Evolutionary conservation across 345 rosid species (phyloP).

Genomic region (Eucalyptus victrix): DNA sequence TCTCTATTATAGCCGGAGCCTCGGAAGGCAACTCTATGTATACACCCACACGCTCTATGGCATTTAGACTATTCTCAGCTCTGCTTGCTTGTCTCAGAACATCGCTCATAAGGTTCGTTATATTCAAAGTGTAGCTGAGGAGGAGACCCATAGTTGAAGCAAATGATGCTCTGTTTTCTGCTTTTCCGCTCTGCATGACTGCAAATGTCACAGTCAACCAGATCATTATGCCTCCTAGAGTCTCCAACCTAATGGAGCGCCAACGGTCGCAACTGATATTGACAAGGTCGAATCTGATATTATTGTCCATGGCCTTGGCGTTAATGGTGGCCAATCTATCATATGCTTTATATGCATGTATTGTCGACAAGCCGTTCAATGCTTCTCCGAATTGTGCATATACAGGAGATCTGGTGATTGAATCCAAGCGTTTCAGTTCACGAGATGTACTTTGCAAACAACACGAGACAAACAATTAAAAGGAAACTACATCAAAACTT

Average conservation of each 20-base stretch:
- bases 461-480: background rate
- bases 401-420: conserved; percentile 76
- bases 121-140: conserved; percentile 81
- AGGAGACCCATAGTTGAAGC: conserved; percentile 95
- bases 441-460: conserved; percentile 69
- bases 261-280: conserved; percentile 75
- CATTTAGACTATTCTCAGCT: conserved; percentile 45
- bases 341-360: conserved; percentile 89
- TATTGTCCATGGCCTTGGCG: conserved; percentile 88
- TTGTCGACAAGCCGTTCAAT: conserved; percentile 71
- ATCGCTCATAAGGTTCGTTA: conserved; percentile 61
- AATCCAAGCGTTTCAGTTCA: conserved; percentile 89
- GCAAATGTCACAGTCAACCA: conserved; percentile 91
- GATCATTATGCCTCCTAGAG: conserved; percentile 88
- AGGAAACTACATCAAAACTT: background rate
- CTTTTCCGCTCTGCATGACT: background rate
- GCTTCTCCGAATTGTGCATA: conserved; percentile 99
- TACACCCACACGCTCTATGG: conserved; percentile 64
- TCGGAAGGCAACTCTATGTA: conserved; percentile 85
- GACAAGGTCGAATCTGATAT: conserved; percentile 77
- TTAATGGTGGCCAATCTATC: conserved; percentile 65
- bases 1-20: conserved; percentile 51
- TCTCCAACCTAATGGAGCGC: conserved; percentile 74
- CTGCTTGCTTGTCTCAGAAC: conserved; percentile 84
- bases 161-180: conserved; percentile 49